phyloP scores from a whole-genome alignment of 106 monocot species.

The Dactylorhiza incarnata region DNA sequence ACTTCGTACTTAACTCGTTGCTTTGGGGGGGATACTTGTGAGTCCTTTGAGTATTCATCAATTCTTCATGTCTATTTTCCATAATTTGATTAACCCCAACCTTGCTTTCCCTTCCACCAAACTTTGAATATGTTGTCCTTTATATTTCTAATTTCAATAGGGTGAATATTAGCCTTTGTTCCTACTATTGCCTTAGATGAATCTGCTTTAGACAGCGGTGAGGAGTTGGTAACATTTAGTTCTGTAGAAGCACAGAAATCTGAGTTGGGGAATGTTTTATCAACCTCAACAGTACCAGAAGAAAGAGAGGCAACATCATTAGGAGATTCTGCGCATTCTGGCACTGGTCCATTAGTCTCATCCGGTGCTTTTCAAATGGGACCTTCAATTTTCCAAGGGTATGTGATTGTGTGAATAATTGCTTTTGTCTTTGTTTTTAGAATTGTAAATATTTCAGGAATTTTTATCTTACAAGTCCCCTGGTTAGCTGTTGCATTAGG shows the following conservation, averaged over 20 bases:
- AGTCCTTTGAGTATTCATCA: not conserved
- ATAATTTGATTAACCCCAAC: not conserved
- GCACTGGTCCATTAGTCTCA: conserved; percentile 28
- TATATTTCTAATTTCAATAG: not conserved
- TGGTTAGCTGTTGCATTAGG: not conserved
- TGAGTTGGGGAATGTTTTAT: conserved; percentile 6
- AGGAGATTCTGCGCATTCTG: conserved; percentile 31
- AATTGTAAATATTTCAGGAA: not conserved
- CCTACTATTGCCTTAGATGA: conserved; percentile 12
- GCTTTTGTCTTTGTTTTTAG: not conserved
- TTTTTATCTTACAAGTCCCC: not conserved
- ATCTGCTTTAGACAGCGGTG: conserved; percentile 21
- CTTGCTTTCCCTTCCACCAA: not conserved
- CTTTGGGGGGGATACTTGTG: conserved; percentile 52
- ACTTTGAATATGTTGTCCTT: not conserved
- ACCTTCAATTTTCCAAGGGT: conserved; percentile 80
- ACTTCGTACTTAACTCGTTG: conserved; percentile 69
- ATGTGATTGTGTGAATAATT: not conserved
- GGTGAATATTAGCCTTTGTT: not conserved
- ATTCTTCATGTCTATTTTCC: not conserved
- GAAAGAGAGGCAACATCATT: conserved; percentile 9
- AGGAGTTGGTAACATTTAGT: conserved; percentile 33
- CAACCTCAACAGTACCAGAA: conserved; percentile 10
- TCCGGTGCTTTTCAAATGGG: conserved; percentile 33
- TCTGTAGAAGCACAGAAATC: conserved; percentile 14